These are phyloP conservation scores for Suhomyces terraborum DNA, from an alignment of 1,139 yeast species.

Conservation along the genomic window DNA sequence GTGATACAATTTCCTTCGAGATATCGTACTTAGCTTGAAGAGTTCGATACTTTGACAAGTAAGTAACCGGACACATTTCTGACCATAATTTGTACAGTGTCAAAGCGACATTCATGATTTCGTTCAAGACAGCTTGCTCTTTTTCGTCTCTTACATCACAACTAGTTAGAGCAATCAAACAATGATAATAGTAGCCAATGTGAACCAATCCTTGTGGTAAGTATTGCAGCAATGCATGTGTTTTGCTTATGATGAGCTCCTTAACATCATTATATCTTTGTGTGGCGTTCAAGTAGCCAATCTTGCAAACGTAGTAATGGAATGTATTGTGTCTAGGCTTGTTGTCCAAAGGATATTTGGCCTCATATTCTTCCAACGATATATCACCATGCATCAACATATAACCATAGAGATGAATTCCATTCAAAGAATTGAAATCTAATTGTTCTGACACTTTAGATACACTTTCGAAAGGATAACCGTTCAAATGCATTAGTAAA, in stretches of 20 bases:
- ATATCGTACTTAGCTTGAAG: constrained; percentile 34
- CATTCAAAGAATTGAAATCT: constrained; percentile 10
- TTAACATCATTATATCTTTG: constrained; percentile 28
- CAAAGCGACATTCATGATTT: constrained; percentile 18
- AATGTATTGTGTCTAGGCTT: constrained; percentile 11
- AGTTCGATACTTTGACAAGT: constrained; percentile 36
- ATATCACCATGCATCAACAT: constrained; percentile 22
- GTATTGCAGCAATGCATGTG: constrained; percentile 20
- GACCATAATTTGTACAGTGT: constrained; percentile 36
- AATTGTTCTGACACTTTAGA: constrained; percentile 2
- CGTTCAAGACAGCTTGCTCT: constrained; percentile 10
- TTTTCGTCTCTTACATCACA: constrained; percentile 8
- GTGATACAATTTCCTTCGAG: constrained; percentile 22
- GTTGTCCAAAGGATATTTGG: constrained; percentile 6
- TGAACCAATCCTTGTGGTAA: constrained; percentile 30
- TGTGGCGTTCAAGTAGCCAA: constrained; percentile 14
- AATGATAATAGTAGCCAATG: constrained; percentile 25
- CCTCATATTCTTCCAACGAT: constrained; percentile 19
- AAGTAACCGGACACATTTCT: constrained; percentile 37
- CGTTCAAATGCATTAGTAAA: constrained; percentile 23
- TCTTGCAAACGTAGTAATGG: constrained; percentile 9
- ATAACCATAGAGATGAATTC: constrained; percentile 13
- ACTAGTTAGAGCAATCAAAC: constrained; percentile 20
- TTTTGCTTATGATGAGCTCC: constrained; percentile 20
- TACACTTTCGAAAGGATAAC: constrained; percentile 17